Evolutionary conservation across 331 rosid genomes (phyloP).

Genomic region (Dryas integrifolia): DNA sequence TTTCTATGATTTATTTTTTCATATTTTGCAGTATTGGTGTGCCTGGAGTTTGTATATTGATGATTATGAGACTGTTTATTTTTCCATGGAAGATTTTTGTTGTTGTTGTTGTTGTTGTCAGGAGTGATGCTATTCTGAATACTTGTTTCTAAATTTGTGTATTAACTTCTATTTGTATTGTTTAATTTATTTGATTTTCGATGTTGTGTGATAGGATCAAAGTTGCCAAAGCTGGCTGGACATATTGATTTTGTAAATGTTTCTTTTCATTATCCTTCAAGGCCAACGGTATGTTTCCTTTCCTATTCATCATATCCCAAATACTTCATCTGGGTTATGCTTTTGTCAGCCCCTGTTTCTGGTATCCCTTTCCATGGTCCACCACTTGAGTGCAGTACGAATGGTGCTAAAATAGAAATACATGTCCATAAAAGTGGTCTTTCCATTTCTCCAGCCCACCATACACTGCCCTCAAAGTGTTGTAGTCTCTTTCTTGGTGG

Average conservation of each 20-base stretch:
- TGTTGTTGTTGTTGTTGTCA: too few relatives aligned
- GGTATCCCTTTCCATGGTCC: background rate
- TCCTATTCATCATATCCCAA: background rate
- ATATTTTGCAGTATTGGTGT: background rate
- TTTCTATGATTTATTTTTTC: slow-evolving; percentile 12
- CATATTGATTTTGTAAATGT: slow-evolving; percentile 62
- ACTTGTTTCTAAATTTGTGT: background rate
- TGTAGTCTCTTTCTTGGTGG: background rate
- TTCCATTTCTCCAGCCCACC: background rate
- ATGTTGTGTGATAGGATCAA: slow-evolving; percentile 53
- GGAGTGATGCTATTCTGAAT: background rate
- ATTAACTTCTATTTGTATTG: background rate
- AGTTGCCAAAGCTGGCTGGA: slow-evolving; percentile 62
- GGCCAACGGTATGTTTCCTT: slow-evolving; percentile 62
- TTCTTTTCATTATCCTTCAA: slow-evolving; percentile 78
- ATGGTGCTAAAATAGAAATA: slow-evolving; percentile 21
- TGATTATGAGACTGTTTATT: background rate
- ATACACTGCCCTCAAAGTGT: background rate
- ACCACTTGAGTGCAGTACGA: slow-evolving; percentile 22
- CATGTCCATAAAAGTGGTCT: background rate
- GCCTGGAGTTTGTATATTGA: background rate
- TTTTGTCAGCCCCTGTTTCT: slow-evolving; percentile 22
- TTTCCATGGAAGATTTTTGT: too few relatives aligned
- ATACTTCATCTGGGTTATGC: slow-evolving; percentile 11
- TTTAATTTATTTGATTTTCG: background rate